A percentile compares a stretch with the other conserved stretches of the same genome.
Conservation (phyloP, 2,329 filamentous ascomycete species). For the Aspergillus carbonarius region DNA sequence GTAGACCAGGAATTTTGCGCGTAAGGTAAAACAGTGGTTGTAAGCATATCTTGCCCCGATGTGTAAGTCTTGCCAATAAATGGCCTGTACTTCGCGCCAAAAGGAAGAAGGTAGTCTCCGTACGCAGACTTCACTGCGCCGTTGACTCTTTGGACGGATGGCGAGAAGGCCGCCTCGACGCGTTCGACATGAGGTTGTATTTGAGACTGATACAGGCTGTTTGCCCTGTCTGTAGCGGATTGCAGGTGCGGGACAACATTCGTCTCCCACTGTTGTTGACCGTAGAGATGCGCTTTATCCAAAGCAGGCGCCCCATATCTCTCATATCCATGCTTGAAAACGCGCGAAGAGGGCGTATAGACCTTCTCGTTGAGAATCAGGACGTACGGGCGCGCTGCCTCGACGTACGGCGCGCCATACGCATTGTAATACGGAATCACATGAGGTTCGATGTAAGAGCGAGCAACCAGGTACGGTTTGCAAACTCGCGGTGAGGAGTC, state of each 20-base stretch:
- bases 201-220: slow-evolving; percentile 66
- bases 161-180: slow-evolving; percentile 57
- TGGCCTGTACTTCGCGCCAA: slow-evolving; percentile 71
- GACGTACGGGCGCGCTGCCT: slow-evolving; percentile 71
- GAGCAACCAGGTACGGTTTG: slow-evolving; percentile 71
- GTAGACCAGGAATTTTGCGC: slow-evolving; percentile 69
- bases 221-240: slow-evolving; percentile 61
- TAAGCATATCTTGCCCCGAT: slow-evolving; percentile 64
- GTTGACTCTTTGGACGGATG: slow-evolving; percentile 75
- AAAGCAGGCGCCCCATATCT: slow-evolving; percentile 75
- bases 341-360: slow-evolving; percentile 65
- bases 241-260: slow-evolving; percentile 72
- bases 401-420: slow-evolving; percentile 81
- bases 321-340: slow-evolving; percentile 60
- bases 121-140: slow-evolving; percentile 43
- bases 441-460: slow-evolving; percentile 68
- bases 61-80: slow-evolving; percentile 70
- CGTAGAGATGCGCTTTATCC: slow-evolving; percentile 65
- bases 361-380: slow-evolving; percentile 58
- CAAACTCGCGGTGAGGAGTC: slow-evolving; percentile 74
- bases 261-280: slow-evolving; percentile 72
- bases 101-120: slow-evolving; percentile 65
- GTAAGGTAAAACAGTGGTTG: slow-evolving; percentile 70
- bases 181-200: slow-evolving; percentile 73
- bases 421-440: slow-evolving; percentile 80